Evolutionary conservation across 306 rosid species (phyloP), one percentile per base, ranked within the genome.

Genomic region (Cicer yamashitae): DNA sequence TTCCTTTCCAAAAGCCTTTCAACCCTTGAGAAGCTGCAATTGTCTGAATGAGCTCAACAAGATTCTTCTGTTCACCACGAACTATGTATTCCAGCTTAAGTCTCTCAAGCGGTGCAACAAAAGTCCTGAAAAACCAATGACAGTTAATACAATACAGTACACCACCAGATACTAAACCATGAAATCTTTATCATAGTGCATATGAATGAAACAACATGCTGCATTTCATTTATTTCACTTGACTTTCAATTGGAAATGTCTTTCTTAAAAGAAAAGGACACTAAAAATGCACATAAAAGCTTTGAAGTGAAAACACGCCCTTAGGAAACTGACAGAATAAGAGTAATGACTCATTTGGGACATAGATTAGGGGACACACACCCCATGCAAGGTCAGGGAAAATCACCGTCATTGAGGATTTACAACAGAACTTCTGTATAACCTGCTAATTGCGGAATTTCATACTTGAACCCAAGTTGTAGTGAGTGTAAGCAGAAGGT

Each of bases 1-100:
- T 94, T 60, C 99, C 99, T 83, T 83, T 94, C 98, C 99, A 94
- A 81, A 94, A 94, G 1, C 99, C 99, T 75, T 57, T 92, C 87
- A 94, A 71, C 13, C 99, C 99, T 88, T 94, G 99, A 65, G 96
- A 83, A 77, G 82, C 77, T 6, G 96, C 90, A 80, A 94, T 94
- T 39, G 85, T 46, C 76, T 81, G 83, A 61, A 94, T 79, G n/a
- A 94, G 89, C 64, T 89, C 90, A 20, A 80, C 67, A 7, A 94
- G 84, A 76, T 88, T 50, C 88, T 82, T 88, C 84, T 77, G 88
- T 67, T 94, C 99, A 4, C 96, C 99, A 3, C 96, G 92, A 50
- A 94, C 93, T 58, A 94, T 89, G 75, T 94, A 94, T 51, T 94
- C 99, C 89, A 94, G 87, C 91, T 94, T 94, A 48, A 94, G 91